These are phyloP conservation scores for Trichophyton rubrum DNA, from an alignment of 2,329 filamentous ascomycete genomes.

Conservation along the genomic window DNA sequence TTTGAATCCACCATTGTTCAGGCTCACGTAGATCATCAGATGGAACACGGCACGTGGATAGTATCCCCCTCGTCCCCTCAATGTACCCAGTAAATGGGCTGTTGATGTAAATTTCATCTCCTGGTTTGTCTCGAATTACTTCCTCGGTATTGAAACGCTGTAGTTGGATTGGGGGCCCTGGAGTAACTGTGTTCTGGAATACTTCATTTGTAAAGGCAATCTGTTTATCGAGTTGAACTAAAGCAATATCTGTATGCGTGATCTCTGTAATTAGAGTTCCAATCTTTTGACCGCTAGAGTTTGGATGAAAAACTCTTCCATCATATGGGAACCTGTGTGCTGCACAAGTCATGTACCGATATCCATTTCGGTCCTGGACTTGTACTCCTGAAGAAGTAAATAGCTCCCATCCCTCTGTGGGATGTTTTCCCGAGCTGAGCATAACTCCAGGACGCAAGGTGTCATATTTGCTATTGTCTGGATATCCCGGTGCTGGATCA, in stretches of 20 bases:
- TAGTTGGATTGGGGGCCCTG: neutral
- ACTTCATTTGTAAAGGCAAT: neutral
- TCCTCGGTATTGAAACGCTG: neutral
- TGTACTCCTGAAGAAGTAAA: constrained; percentile 3
- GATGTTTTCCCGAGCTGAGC: constrained; percentile 1
- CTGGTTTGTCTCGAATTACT: neutral
- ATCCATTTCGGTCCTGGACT: neutral
- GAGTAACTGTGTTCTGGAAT: neutral
- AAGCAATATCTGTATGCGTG: neutral
- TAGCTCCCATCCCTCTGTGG: neutral
- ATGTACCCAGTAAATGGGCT: neutral
- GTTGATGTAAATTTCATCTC: neutral
- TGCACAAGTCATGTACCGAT: neutral
- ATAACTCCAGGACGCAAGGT: constrained; percentile 12
- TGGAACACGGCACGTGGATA: neutral
- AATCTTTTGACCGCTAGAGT: neutral
- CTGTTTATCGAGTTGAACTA: neutral
- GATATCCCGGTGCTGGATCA: neutral
- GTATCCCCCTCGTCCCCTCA: neutral
- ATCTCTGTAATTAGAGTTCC: neutral
- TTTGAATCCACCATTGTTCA: constrained; percentile 7
- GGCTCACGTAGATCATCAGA: constrained; percentile 1
- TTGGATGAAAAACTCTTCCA: neutral
- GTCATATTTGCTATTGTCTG: constrained; percentile 9
- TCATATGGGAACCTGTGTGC: neutral